Conservation (phyloP, 73 alveolate species). For the Paramecium pentaurelia region DNA sequence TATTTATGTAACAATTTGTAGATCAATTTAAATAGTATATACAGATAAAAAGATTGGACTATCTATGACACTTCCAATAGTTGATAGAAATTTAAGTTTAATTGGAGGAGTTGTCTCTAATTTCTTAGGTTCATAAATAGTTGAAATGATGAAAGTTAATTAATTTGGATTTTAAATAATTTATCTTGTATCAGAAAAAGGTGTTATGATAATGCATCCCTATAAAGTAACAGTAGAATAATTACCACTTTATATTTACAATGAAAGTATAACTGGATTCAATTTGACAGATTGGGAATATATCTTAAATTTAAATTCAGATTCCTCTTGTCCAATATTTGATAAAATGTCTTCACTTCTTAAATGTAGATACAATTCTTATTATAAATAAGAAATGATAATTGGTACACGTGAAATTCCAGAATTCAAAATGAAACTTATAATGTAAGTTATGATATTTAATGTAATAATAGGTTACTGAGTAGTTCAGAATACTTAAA, state of each 20-base stretch:
- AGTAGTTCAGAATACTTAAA: background rate
- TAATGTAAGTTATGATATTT: background rate
- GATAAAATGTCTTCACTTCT: background rate
- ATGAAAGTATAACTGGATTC: slow-evolving; percentile 10
- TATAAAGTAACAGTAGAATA: background rate
- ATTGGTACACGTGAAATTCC: background rate
- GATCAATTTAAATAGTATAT: background rate
- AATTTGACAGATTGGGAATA: background rate
- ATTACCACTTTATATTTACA: background rate
- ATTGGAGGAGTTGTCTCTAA: slow-evolving; percentile 7
- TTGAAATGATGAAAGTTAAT: background rate
- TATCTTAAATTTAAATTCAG: background rate
- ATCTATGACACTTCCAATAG: background rate
- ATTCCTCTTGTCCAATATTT: background rate
- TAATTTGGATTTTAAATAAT: background rate
- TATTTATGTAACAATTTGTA: background rate
- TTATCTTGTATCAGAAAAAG: background rate
- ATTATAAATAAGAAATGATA: background rate
- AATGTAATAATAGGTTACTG: background rate
- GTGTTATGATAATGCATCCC: background rate
- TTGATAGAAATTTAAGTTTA: background rate
- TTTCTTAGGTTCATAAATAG: background rate
- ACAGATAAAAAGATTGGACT: background rate
- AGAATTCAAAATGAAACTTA: background rate
- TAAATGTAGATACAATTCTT: background rate